Conservation (phyloP, 441 rosid species). For the Brassica balearica region DNA sequence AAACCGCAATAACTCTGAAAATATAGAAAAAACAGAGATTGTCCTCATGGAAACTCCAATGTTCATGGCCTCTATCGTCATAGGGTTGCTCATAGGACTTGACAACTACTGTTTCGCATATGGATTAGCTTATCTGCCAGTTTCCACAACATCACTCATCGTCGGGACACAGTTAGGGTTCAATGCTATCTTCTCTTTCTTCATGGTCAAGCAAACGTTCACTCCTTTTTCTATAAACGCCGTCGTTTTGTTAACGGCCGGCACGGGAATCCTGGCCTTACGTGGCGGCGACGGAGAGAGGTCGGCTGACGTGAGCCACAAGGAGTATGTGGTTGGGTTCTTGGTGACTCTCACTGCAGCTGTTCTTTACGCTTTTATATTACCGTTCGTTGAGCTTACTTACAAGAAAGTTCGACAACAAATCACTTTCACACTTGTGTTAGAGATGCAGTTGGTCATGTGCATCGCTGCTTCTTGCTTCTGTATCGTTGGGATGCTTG, state of each 20-base stretch:
- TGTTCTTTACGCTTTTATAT: constrained; percentile 59
- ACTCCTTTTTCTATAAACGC: constrained; percentile 53
- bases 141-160: constrained; percentile 59
- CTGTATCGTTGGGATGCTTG: constrained; percentile 60
- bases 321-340: constrained; percentile 49
- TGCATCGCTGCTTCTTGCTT: constrained; percentile 61
- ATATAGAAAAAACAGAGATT: constrained; percentile 33
- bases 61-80: constrained; percentile 44
- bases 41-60: constrained; percentile 45
- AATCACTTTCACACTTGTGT: constrained; percentile 58
- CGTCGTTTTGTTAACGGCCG: constrained; percentile 48
- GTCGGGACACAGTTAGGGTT: constrained; percentile 58
- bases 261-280: constrained; percentile 49
- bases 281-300: constrained; percentile 50
- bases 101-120: constrained; percentile 57
- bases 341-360: constrained; percentile 60
- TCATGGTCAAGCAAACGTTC: constrained; percentile 64
- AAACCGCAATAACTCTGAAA: background rate
- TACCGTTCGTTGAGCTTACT: constrained; percentile 64
- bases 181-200: constrained; percentile 58
- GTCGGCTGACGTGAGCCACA: constrained; percentile 49
- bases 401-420: constrained; percentile 68
- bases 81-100: constrained; percentile 58
- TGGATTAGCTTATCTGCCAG: constrained; percentile 55
- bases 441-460: constrained; percentile 70